Evolutionary conservation across 139 green algal genomes (phyloP).

Genomic region (Chlamydomonas urium): DNA sequence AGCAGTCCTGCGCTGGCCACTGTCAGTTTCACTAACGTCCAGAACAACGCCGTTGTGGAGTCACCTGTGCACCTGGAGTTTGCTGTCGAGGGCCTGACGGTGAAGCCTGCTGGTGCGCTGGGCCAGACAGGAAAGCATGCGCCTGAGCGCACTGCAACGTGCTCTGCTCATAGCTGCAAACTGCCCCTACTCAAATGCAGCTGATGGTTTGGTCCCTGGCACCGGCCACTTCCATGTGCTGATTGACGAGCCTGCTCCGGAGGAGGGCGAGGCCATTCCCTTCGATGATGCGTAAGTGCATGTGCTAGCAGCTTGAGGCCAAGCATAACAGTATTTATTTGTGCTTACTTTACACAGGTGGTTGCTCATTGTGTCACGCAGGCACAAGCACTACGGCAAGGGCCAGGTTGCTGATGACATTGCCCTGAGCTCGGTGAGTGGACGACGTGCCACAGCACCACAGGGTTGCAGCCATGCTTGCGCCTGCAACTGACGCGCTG

Average conservation of each 20-base stretch:
- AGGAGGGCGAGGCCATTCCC: conserved; percentile 40
- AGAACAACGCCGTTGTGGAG: conserved; percentile 5
- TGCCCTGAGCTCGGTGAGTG: not conserved
- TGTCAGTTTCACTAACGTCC: conserved; percentile 19
- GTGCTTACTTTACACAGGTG: too few relatives aligned
- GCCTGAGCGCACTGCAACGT: not conserved
- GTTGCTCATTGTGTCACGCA: not conserved
- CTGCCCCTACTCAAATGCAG: not conserved
- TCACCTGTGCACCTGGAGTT: conserved; percentile 42
- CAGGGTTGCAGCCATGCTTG: too few relatives aligned
- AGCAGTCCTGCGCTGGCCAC: conserved; percentile 19
- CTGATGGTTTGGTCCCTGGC: conserved; percentile 38
- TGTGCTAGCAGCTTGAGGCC: too few relatives aligned
- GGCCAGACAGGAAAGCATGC: not conserved
- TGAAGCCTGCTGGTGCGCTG: conserved; percentile 28
- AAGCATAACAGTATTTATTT: too few relatives aligned
- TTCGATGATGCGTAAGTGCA: conserved; percentile 56
- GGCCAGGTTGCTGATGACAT: not conserved
- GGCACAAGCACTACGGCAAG: not conserved
- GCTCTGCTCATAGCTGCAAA: not conserved
- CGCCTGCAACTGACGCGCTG: not conserved
- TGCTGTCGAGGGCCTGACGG: conserved; percentile 30
- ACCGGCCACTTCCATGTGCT: conserved; percentile 56
- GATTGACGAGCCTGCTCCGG: conserved; percentile 25
- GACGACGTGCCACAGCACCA: too few relatives aligned